Percentiles rank a stretch among this genome's conserved stretches.
These are phyloP conservation scores for Pseudogymnoascus sp. DNA, from an alignment of 2,329 filamentous ascomycete genomes.

Conservation along the genomic window DNA sequence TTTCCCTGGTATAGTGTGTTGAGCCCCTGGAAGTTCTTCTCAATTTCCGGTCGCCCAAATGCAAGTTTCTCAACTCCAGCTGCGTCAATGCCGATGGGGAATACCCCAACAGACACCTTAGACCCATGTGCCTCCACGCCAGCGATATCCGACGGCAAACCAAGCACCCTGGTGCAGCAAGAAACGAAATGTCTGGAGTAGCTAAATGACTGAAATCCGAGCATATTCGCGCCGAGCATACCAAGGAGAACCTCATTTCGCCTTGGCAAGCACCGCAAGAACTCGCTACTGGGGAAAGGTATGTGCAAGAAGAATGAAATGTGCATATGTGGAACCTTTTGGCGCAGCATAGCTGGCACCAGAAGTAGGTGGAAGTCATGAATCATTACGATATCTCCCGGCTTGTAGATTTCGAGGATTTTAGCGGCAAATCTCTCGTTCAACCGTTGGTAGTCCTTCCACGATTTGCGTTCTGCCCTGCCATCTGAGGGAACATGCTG, in stretches of 20 bases:
- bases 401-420: constrained; percentile 82
- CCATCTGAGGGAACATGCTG: constrained; percentile 85
- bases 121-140: constrained; percentile 85
- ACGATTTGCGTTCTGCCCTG: constrained; percentile 69
- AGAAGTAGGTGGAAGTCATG: constrained; percentile 93
- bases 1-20: constrained; percentile 75
- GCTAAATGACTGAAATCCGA: constrained; percentile 92
- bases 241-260: constrained; percentile 88
- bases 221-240: constrained; percentile 81
- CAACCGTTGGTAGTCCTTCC: constrained; percentile 88
- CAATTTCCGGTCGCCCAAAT: constrained; percentile 60
- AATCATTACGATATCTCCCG: constrained; percentile 84
- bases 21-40: constrained; percentile 63
- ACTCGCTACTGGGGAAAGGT: constrained; percentile 93
- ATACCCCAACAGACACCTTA: constrained; percentile 84
- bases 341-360: constrained; percentile 78
- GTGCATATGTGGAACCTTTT: constrained; percentile 79
- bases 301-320: constrained; percentile 92
- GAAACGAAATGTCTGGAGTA: constrained; percentile 92
- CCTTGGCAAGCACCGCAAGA: constrained; percentile 77
- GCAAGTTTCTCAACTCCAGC: constrained; percentile 66
- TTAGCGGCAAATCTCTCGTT: constrained; percentile 87
- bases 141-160: constrained; percentile 77
- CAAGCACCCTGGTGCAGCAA: constrained; percentile 82
- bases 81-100: constrained; percentile 92